Conservation (phyloP, 805 yeast genomes). For the Candida takata region DNA sequence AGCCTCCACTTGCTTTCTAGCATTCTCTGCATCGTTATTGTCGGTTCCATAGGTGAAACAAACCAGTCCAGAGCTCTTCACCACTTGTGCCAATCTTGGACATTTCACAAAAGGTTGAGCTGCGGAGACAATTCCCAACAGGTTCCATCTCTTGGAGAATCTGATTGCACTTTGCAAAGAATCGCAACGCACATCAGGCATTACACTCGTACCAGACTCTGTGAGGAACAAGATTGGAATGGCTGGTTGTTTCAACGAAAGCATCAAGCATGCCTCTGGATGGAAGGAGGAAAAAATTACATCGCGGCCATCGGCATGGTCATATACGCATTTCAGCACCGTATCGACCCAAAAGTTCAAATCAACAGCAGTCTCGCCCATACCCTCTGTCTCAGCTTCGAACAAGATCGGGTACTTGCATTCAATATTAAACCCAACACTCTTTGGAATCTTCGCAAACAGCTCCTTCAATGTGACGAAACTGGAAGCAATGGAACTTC, state of each 20-base stretch:
- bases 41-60: constrained; percentile 86
- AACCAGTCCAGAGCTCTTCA: constrained; percentile 83
- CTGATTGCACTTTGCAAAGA: constrained; percentile 87
- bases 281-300: constrained; percentile 89
- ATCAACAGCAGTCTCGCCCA: constrained; percentile 79
- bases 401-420: constrained; percentile 93
- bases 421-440: constrained; percentile 91
- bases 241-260: constrained; percentile 87
- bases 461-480: constrained; percentile 85
- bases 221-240: constrained; percentile 88
- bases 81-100: constrained; percentile 86
- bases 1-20: constrained; percentile 79
- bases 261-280: constrained; percentile 82
- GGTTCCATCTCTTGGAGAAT: constrained; percentile 85
- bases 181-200: constrained; percentile 87
- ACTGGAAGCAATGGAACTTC: constrained; percentile 82
- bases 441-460: constrained; percentile 70
- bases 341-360: constrained; percentile 87
- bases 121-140: constrained; percentile 87
- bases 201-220: constrained; percentile 74
- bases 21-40: constrained; percentile 80
- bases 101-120: constrained; percentile 81
- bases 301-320: constrained; percentile 72
- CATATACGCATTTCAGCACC: constrained; percentile 71
- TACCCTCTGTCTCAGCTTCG: constrained; percentile 82